A percentile compares a stretch with the other conserved stretches of the same genome.
Evolutionary conservation across 2,329 filamentous ascomycete species (phyloP).

Genomic region (Fusarium newnesense): DNA sequence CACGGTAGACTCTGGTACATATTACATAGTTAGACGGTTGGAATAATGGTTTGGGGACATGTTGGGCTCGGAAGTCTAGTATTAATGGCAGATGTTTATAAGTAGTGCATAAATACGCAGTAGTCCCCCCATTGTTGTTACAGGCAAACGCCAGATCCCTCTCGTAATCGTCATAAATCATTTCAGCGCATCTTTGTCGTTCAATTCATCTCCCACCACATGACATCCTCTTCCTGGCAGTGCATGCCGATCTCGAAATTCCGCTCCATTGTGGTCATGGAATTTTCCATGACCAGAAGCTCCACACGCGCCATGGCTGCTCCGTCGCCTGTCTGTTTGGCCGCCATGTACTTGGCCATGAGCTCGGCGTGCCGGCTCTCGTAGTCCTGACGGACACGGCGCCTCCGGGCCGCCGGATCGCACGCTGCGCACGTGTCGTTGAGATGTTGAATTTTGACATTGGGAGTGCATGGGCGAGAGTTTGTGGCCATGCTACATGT

Average conservation of each 20-base stretch:
- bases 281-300: slow-evolving; percentile 36
- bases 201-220: slow-evolving; percentile 35
- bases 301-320: slow-evolving; percentile 39
- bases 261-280: slow-evolving; percentile 26
- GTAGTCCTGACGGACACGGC: slow-evolving; percentile 40
- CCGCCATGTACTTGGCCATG: slow-evolving; percentile 41
- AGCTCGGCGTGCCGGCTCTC: slow-evolving; percentile 43
- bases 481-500: slow-evolving; percentile 6
- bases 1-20: slow-evolving; percentile 15
- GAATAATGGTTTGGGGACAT: background rate
- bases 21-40: slow-evolving; percentile 8
- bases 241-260: slow-evolving; percentile 40
- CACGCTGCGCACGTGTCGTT: slow-evolving; percentile 52
- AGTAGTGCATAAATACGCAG: slow-evolving; percentile 11
- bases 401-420: slow-evolving; percentile 46
- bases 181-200: background rate
- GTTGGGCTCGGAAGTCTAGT: background rate
- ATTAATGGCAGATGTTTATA: slow-evolving; percentile 26
- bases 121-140: background rate
- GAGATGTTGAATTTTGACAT: slow-evolving; percentile 37
- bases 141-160: background rate
- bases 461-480: slow-evolving; percentile 21
- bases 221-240: slow-evolving; percentile 35
- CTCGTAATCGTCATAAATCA: slow-evolving; percentile 6
- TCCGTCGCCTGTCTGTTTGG: slow-evolving; percentile 39